Evolutionary conservation across 306 rosid genomes (phyloP), one percentile per base, ranked within the genome.

Genomic region (Glycine latifolia): DNA sequence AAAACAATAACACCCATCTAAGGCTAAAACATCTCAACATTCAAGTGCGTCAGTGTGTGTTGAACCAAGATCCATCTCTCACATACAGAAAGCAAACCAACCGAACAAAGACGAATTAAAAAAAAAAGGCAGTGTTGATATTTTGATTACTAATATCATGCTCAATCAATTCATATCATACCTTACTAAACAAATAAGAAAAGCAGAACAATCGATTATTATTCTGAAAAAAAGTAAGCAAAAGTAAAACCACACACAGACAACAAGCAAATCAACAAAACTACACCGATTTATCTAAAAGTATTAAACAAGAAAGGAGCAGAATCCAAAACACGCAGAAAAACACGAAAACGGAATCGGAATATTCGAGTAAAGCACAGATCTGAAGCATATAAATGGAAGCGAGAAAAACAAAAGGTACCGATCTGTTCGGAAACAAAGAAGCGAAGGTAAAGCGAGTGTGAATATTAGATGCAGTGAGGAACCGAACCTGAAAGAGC

Each of bases 401-500:
- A 43, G 9, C 7, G 47, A 58, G 13, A 15, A 2, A 37, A 70
- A 0, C 26, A 53, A 15, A 13, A 3, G 11, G 3, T 31, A 15
- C 67, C 10, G 86, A 83, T 71, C 79, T 14, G 50, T 4, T 8
- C 2, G 31, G 8, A 26, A 13, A 1, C 5, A 37, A 15, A 26
- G 68, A 83, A 10, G n/a, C 1, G 10, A 44, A 3, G 0, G 11
- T 0, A 43, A 43, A 43, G 9, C 9, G 9, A 43, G 9, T 4
- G 53, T 4, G 17, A 16, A 15, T 7, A 43, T 41, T 4, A 9
- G 70, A 7, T 7, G 3, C 2, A 26, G 0, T 2, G n/a, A n/a
- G 3, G 33, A 20, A 8, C 33, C 82, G 67, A 13, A 85, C 85
- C 87, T 61, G 62, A 44, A 3, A 0, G 52, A 26, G 54, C 47